phyloP scores from a whole-genome alignment of 208 protist species.

The Leishmania guyanensis region DNA sequence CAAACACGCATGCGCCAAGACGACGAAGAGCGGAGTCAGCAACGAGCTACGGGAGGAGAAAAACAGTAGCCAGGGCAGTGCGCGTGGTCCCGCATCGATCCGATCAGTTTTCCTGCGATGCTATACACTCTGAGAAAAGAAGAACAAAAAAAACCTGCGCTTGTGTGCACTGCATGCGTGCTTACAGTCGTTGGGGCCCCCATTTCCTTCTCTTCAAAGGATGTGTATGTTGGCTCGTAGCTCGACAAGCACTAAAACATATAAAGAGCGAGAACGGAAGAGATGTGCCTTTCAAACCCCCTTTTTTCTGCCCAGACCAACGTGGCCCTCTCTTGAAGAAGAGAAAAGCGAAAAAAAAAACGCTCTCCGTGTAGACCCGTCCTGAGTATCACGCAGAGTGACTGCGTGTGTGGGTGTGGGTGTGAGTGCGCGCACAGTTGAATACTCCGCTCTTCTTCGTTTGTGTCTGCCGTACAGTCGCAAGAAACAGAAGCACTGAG shows the following conservation, averaged over 20 bases:
- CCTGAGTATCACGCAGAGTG: neutral
- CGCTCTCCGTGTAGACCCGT: neutral
- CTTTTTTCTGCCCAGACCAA: no score
- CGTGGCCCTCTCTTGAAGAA: neutral
- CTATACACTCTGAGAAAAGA: neutral
- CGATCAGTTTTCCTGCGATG: neutral
- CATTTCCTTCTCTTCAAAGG: neutral
- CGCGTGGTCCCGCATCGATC: neutral
- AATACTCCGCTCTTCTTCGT: neutral
- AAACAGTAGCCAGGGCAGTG: neutral
- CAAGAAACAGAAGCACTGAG: neutral
- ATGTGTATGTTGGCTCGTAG: neutral
- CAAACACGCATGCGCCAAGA: neutral
- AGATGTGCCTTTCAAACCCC: neutral
- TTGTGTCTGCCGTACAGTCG: neutral
- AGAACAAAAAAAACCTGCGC: neutral
- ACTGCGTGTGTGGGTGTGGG: neutral
- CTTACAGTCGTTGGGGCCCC: neutral
- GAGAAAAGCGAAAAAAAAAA: neutral
- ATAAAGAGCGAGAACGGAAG: neutral
- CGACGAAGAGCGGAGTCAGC: neutral
- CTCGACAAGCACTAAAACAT: neutral
- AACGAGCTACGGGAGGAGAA: neutral
- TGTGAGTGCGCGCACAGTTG: neutral
- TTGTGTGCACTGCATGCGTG: neutral